Conservation (phyloP, 2,329 filamentous ascomycete genomes). For the Cercospora nicotianae region DNA sequence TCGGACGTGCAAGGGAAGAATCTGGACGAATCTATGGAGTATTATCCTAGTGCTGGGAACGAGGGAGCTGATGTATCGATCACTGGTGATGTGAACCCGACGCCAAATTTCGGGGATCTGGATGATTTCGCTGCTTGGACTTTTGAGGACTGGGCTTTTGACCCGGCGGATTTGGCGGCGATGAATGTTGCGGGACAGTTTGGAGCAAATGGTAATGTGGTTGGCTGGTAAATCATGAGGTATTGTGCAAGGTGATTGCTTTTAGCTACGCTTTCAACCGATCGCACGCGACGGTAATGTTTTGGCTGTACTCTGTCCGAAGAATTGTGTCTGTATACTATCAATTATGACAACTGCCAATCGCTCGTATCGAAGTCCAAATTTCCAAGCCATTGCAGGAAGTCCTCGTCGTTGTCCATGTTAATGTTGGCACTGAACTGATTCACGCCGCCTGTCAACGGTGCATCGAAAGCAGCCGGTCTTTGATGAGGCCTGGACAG, state of each 20-base stretch:
- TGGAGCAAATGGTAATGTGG: background rate
- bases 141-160: slow-evolving; percentile 35
- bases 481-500: slow-evolving; percentile 13
- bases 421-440: slow-evolving; percentile 15
- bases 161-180: slow-evolving; percentile 26
- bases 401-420: slow-evolving; percentile 27
- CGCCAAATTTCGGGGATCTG: slow-evolving; percentile 27
- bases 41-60: slow-evolving; percentile 4
- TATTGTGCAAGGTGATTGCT: background rate
- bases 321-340: background rate
- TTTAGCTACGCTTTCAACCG: background rate
- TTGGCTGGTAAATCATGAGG: background rate
- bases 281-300: background rate
- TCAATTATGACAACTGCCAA: slow-evolving; percentile 7
- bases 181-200: slow-evolving; percentile 7
- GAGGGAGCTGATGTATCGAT: slow-evolving; percentile 4
- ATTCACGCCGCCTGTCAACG: background rate
- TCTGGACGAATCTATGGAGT: slow-evolving; percentile 9
- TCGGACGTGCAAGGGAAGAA: background rate
- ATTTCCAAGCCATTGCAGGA: slow-evolving; percentile 25
- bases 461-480: slow-evolving; percentile 3
- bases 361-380: slow-evolving; percentile 22
- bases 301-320: background rate
- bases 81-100: background rate
- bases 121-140: slow-evolving; percentile 38